Percentiles rank a stretch among this genome's conserved stretches.
Evolutionary conservation across 1,284 basidiomycete species (phyloP).

Genomic region (Cystobasidiaceae sp.): DNA sequence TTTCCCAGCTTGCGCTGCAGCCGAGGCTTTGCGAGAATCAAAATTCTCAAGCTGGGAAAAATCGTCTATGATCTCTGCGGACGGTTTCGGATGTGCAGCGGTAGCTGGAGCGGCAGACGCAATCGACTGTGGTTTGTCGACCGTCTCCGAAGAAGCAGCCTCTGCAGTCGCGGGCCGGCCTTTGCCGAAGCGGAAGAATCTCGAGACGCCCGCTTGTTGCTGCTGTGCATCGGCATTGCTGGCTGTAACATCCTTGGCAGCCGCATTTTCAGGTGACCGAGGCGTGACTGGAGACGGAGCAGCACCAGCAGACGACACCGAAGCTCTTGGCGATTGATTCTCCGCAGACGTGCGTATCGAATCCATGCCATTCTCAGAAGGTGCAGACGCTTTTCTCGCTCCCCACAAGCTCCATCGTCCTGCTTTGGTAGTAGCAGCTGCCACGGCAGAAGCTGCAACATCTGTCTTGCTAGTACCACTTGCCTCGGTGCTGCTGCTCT

Average conservation of each 20-base stretch:
- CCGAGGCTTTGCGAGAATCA: conserved; percentile 4
- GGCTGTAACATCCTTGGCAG: too few relatives aligned
- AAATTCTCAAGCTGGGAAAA: conserved; percentile 28
- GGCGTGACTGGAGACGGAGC: neutral
- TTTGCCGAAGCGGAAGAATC: conserved; percentile 25
- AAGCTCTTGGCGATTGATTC: conserved; percentile 6
- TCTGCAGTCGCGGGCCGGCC: neutral
- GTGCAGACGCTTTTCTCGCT: neutral
- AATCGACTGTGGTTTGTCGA: too few relatives aligned
- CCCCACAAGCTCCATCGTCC: conserved; percentile 23
- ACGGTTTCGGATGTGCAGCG: neutral
- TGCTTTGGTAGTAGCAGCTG: neutral
- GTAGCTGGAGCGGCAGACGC: too few relatives aligned
- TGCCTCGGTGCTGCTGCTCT: neutral
- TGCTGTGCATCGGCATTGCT: too few relatives aligned
- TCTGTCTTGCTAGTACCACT: neutral
- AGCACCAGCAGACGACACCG: neutral
- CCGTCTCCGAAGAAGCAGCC: neutral
- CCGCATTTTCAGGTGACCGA: neutral
- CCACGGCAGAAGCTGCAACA: neutral
- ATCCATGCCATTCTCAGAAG: neutral
- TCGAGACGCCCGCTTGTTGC: conserved; percentile 3
- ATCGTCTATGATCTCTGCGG: conserved; percentile 22
- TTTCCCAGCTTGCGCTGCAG: neutral
- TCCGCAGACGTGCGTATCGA: neutral